These are phyloP conservation scores for Fusarium setosum DNA, from an alignment of 2,329 filamentous ascomycete genomes.

Conservation along the genomic window DNA sequence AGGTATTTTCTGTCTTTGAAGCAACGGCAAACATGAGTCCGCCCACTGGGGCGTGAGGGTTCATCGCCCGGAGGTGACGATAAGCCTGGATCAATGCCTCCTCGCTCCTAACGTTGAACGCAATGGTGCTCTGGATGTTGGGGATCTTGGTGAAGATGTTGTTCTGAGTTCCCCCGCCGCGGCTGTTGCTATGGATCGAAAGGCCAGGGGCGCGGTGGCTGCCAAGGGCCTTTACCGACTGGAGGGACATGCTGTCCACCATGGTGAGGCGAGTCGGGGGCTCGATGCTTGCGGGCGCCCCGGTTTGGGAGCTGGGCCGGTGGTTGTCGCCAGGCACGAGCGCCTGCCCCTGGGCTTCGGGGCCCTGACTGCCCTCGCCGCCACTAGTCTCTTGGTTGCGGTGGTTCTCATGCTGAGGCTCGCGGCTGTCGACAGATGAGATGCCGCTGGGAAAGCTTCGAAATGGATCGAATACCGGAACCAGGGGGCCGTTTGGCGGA, in stretches of 20 bases:
- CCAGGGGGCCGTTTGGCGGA: too few relatives aligned
- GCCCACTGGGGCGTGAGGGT: not conserved
- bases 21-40: not conserved
- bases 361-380: too few relatives aligned
- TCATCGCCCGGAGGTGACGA: not conserved
- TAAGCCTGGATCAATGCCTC: not conserved
- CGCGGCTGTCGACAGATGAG: too few relatives aligned
- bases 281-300: too few relatives aligned
- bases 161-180: constrained; percentile 3
- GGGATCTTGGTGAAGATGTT: constrained; percentile 11
- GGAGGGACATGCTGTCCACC: not conserved
- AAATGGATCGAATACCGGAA: too few relatives aligned
- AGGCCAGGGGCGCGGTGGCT: not conserved
- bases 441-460: too few relatives aligned
- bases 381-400: too few relatives aligned
- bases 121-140: not conserved
- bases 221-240: not conserved
- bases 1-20: not conserved
- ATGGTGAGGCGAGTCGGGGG: not conserved
- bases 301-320: too few relatives aligned
- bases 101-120: not conserved
- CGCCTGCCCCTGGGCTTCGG: too few relatives aligned
- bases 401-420: too few relatives aligned
- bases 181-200: not conserved
- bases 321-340: not conserved